Evolutionary conservation across 352 stramenopile genomes (phyloP), one percentile per base, ranked within the genome.

Genomic region (Pythium myriotylum): DNA sequence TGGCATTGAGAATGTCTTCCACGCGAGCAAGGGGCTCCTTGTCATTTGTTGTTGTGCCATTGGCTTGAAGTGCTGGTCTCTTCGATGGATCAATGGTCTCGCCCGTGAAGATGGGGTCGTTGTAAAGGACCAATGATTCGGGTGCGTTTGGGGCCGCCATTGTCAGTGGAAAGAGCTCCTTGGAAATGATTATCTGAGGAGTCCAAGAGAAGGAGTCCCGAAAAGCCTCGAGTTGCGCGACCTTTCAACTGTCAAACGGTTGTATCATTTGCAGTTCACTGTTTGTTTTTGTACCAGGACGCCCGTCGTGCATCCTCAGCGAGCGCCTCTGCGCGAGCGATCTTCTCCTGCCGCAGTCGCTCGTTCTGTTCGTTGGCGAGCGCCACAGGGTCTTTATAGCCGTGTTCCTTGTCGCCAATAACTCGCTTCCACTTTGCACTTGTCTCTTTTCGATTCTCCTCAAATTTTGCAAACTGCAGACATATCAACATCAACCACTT

Each of bases 71-170:
- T n/a, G 69, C 54, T 16, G 57, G 58, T 46, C 77, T 85, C 65
- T 85, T 90, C n/a, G 65, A 60, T 23, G 79, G 73, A 32, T 88
- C 81, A 7, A 86, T 62, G 16, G 74, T 82, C 62, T 96, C 84
- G 9, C 89, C 91, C 10, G 86, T 95, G 70, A 96, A 97, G 67
- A 97, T 94, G 26, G 91, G 88, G 32, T 92, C 84, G 20, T 90
- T 82, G 70, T 92, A 96, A 46, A 90, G 89, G 59, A 97, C 80
- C 9, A 97, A 78, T 27, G 81, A 96, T 71, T 96, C 85, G 35
- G 91, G 91, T 42, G 83, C 86, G 23, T 58, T 79, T 3, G 83
- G 85, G 6, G 72, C 67, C n/a, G 79, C 53, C 82, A 90, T 90
- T 12, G 14, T 62, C 1, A 14, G 9, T 19, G 3, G 2, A 35